phyloP scores from a whole-genome alignment of 768 basidiomycete species.

The Termitomyces sp. region DNA sequence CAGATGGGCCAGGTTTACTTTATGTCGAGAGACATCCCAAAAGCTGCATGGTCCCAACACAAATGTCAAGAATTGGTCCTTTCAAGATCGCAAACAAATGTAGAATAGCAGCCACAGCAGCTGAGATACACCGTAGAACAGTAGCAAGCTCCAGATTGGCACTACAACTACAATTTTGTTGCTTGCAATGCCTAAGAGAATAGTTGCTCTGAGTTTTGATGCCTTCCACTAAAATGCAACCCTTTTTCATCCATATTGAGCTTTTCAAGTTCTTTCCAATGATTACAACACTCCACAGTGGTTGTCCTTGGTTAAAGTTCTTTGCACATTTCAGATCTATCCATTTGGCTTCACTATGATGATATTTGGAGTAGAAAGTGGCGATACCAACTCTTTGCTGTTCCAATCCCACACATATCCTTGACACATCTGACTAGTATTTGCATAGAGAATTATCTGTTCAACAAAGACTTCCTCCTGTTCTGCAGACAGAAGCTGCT shows the following conservation, averaged over 20 bases:
- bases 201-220: not conserved
- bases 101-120: not conserved
- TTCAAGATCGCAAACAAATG: not conserved
- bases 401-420: not conserved
- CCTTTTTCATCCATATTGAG: not conserved
- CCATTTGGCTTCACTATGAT: not conserved
- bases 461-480: too few relatives aligned
- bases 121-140: not conserved
- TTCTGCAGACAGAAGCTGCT: too few relatives aligned
- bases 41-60: too few relatives aligned
- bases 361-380: not conserved
- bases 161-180: not conserved
- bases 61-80: not conserved
- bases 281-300: not conserved
- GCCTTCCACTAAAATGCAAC: not conserved
- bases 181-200: not conserved
- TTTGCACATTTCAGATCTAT: not conserved
- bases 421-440: not conserved
- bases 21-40: too few relatives aligned
- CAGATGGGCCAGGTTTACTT: too few relatives aligned
- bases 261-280: not conserved
- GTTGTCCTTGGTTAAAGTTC: not conserved
- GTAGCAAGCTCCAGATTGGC: not conserved
- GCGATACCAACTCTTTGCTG: not conserved
- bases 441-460: not conserved